A percentile compares a stretch with the other conserved stretches of the same genome.
Evolutionary conservation across 1,139 yeast species (phyloP).

Genomic region (Candida albicans): DNA sequence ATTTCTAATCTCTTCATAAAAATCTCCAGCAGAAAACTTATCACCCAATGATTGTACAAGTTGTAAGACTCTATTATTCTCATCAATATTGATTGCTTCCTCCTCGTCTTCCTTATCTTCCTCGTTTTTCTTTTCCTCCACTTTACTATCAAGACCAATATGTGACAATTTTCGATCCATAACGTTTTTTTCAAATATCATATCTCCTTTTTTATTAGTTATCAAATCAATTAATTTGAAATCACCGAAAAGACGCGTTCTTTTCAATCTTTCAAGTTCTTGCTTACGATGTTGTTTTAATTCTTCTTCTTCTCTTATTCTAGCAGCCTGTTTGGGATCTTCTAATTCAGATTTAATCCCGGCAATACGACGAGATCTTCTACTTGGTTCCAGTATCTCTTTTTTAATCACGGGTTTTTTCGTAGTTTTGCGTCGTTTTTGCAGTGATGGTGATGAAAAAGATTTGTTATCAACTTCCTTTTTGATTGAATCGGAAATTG

Average conservation of each 20-base stretch:
- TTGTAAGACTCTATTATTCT: constrained; percentile 36
- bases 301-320: constrained; percentile 37
- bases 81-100: constrained; percentile 20
- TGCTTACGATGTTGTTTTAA: constrained; percentile 36
- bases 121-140: constrained; percentile 25
- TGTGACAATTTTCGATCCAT: constrained; percentile 9
- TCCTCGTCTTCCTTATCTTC: constrained; percentile 15
- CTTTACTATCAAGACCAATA: background rate
- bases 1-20: constrained; percentile 52
- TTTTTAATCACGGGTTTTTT: background rate
- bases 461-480: constrained; percentile 22
- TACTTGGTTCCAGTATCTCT: constrained; percentile 45
- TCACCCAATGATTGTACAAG: constrained; percentile 48
- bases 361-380: constrained; percentile 66
- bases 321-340: constrained; percentile 37
- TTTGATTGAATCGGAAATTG: constrained; percentile 31
- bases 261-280: constrained; percentile 52
- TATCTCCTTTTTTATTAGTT: constrained; percentile 39
- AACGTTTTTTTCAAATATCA: constrained; percentile 32
- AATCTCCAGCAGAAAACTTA: constrained; percentile 76
- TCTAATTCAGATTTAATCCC: constrained; percentile 51
- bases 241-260: constrained; percentile 61
- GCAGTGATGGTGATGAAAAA: constrained; percentile 19
- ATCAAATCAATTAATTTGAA: constrained; percentile 58
- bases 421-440: constrained; percentile 16